Evolutionary conservation across 2,329 filamentous ascomycete species (phyloP), one percentile per base, ranked within the genome.

Genomic region (Penicillium janthinellum): DNA sequence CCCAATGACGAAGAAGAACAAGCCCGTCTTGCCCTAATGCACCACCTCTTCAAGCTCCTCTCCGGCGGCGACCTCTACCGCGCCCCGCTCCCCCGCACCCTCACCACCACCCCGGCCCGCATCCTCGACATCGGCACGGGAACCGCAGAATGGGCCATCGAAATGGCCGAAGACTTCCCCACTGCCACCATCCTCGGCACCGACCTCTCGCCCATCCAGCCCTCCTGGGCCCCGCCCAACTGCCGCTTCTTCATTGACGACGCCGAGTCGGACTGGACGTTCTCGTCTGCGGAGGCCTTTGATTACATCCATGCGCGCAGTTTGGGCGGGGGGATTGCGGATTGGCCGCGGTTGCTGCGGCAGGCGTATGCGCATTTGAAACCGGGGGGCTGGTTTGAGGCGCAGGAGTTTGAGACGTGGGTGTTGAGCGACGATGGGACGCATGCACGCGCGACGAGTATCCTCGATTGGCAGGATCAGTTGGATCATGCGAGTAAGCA

Each of bases 201-300:
- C 15, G 76, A 72, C 58, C 72, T 73, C 14, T 76, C 66, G 42
- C 73, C 68, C 17, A 78, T 73, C 63, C 76, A 73, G 59, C 72
- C 74, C 1, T 68, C 54, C 59, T 75, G 69, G 65, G 78, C 83
- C 3, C 82, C 82, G 2, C 75, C 80, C 0, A 85, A 85, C 54
- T 75, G 83, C 3, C 69, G 72, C 8, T 85, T 84, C 63, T 77
- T 79, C n/a, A 81, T 79, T 28, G 77, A 78, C 39, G 77, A 79
- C 37, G 73, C 70, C 5, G 76, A 79, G 62, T 72, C 73, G 49
- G 74, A 77, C 25, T 79, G 76, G 77, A 67, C 74, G 0, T 79
- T 74, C 49, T 63, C 68, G 66, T 67, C 77, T 66, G 65, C 74
- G 3, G 70, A 73, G 47, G 47, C 66, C 0, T 79, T 79, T 53